Evolutionary conservation across 2,329 filamentous ascomycete species (phyloP).

Genomic region (Chaetomiaceae sp.): DNA sequence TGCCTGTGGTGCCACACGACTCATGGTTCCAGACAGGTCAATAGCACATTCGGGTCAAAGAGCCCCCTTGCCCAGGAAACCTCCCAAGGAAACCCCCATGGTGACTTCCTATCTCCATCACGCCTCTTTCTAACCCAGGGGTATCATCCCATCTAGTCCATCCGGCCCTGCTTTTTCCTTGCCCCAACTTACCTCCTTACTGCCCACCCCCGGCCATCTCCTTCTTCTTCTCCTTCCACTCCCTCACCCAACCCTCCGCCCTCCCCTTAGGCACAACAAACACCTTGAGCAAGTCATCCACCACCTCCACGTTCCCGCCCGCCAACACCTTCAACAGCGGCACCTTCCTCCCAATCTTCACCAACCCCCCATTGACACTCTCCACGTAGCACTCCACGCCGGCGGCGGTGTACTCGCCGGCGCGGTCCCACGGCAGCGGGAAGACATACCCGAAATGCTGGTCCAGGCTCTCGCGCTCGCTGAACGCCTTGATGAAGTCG

Average conservation of each 20-base stretch:
- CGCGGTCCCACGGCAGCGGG: constrained; percentile 77
- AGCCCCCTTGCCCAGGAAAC: too few species aligned
- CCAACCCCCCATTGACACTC: constrained; percentile 68
- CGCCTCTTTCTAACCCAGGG: too few species aligned
- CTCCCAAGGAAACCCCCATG: too few species aligned
- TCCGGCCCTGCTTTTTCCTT: not conserved
- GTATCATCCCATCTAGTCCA: not conserved
- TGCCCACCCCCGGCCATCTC: constrained; percentile 33
- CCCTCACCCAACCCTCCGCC: constrained; percentile 69
- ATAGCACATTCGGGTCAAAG: too few species aligned
- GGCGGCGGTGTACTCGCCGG: constrained; percentile 56
- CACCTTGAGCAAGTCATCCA: constrained; percentile 78
- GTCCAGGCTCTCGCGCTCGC: constrained; percentile 66
- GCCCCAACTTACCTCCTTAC: not conserved
- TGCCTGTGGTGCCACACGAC: too few species aligned
- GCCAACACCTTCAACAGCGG: constrained; percentile 66
- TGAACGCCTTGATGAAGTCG: constrained; percentile 86
- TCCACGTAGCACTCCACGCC: constrained; percentile 86
- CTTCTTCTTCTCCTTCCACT: constrained; percentile 72
- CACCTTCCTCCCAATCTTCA: constrained; percentile 86
- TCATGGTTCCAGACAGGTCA: too few species aligned
- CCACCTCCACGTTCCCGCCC: constrained; percentile 74
- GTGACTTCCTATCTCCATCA: too few species aligned
- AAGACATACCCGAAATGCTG: constrained; percentile 83
- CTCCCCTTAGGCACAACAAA: constrained; percentile 71